These are phyloP conservation scores for Quillaja saponaria DNA, from an alignment of 306 rosid species.

Conservation along the genomic window DNA sequence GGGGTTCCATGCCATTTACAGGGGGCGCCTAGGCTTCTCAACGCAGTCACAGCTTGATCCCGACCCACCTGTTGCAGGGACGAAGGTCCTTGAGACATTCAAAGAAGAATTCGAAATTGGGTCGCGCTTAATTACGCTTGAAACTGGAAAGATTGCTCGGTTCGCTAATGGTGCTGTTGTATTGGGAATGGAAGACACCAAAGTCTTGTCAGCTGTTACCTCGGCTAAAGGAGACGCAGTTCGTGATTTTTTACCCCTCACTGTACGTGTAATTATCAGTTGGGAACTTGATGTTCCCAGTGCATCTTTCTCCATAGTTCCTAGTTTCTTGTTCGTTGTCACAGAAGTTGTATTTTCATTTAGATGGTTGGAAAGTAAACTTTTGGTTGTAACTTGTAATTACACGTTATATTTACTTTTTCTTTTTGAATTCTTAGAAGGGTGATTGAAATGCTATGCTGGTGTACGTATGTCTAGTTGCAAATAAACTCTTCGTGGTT, in stretches of 20 bases:
- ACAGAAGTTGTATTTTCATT: background rate
- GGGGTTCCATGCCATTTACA: conserved; percentile 56
- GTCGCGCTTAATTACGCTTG: conserved; percentile 57
- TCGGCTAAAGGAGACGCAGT: conserved; percentile 59
- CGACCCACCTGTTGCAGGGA: conserved; percentile 36
- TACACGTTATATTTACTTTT: background rate
- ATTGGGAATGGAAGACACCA: conserved; percentile 65
- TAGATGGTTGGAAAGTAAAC: background rate
- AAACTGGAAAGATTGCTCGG: conserved; percentile 83
- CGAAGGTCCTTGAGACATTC: conserved; percentile 61
- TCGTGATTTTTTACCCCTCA: conserved; percentile 89
- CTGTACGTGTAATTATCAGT: conserved; percentile 46
- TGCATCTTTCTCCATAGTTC: background rate
- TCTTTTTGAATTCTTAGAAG: too few relatives aligned
- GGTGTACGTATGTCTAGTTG: too few relatives aligned
- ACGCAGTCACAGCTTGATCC: conserved; percentile 46
- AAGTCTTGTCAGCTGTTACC: conserved; percentile 70
- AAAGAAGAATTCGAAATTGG: conserved; percentile 86
- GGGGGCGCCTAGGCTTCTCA: conserved; percentile 62
- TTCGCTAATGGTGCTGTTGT: conserved; percentile 89
- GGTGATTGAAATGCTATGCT: too few relatives aligned
- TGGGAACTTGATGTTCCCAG: background rate
- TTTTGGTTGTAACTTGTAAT: background rate
- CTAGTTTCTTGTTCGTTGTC: background rate
- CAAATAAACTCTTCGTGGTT: too few relatives aligned